Evolutionary conservation across 768 basidiomycete species (phyloP).

Genomic region (Suillus occidentalis): DNA sequence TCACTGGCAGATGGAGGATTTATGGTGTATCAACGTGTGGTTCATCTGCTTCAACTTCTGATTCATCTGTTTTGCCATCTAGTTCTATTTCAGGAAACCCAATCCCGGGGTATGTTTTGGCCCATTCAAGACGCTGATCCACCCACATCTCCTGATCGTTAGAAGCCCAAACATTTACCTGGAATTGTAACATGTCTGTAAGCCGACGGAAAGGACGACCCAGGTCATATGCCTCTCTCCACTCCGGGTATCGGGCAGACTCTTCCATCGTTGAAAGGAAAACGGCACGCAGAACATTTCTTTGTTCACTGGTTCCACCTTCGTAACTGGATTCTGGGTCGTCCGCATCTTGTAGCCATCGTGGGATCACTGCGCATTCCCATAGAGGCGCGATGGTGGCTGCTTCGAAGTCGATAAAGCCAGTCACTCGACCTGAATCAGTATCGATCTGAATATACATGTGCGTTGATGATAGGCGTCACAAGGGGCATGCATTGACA

Average conservation of each 20-base stretch:
- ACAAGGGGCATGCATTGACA: background rate
- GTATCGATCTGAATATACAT: constrained; percentile 1
- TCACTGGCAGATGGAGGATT: background rate
- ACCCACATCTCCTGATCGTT: background rate
- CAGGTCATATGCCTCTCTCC: constrained; percentile 1
- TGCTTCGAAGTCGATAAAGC: constrained; percentile 22
- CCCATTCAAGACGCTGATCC: constrained; percentile 3
- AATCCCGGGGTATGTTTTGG: background rate
- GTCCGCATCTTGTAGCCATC: constrained; percentile 19
- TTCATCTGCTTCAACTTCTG: background rate
- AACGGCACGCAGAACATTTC: background rate
- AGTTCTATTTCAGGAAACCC: background rate
- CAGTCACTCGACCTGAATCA: background rate
- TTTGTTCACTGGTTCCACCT: background rate
- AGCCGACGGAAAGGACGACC: constrained; percentile 3
- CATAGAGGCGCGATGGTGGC: constrained; percentile 23
- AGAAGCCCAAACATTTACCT: constrained; percentile 2
- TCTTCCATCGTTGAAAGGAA: background rate
- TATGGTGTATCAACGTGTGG: too few relatives aligned
- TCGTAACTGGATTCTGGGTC: constrained; percentile 13
- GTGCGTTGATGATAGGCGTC: background rate
- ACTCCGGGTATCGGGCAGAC: background rate
- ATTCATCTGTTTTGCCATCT: background rate
- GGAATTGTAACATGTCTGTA: background rate
- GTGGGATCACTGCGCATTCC: constrained; percentile 24